Conservation (phyloP, 305 asterid species). For the Solanum hybrid region DNA sequence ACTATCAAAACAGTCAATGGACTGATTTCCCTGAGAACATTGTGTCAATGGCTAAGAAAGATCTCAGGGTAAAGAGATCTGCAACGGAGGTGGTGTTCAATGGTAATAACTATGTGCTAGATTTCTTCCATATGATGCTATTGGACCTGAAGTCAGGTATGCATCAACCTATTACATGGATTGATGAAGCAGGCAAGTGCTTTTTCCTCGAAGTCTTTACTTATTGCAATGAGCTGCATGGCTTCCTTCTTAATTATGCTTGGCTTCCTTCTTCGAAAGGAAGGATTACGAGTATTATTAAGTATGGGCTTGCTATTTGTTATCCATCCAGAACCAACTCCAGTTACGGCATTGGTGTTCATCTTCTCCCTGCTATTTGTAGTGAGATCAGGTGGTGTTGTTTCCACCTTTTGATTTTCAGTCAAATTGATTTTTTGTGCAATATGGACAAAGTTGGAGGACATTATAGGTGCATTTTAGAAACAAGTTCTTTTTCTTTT, state of each 20-base stretch:
- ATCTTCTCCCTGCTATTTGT: constrained; percentile 69
- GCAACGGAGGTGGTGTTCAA: constrained; percentile 47
- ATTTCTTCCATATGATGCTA: too few relatives aligned
- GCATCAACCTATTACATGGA: too few relatives aligned
- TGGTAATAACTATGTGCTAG: too few relatives aligned
- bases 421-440: background rate
- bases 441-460: too few relatives aligned
- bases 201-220: constrained; percentile 67
- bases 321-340: constrained; percentile 29
- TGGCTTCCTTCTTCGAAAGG: constrained; percentile 59
- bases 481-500: too few relatives aligned
- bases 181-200: constrained; percentile 21
- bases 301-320: constrained; percentile 57
- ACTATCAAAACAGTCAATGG: too few relatives aligned
- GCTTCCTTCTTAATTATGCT: constrained; percentile 72
- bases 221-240: constrained; percentile 26
- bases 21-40: constrained; percentile 31
- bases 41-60: constrained; percentile 46
- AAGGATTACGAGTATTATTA: constrained; percentile 35
- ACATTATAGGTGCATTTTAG: too few relatives aligned
- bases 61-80: constrained; percentile 45
- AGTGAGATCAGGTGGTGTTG: constrained; percentile 61
- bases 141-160: too few relatives aligned
- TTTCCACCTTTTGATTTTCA: constrained; percentile 3
- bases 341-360: constrained; percentile 49